Evolutionary conservation across 2,329 filamentous ascomycete genomes (phyloP).

Genomic region (Calonectria naviculata): DNA sequence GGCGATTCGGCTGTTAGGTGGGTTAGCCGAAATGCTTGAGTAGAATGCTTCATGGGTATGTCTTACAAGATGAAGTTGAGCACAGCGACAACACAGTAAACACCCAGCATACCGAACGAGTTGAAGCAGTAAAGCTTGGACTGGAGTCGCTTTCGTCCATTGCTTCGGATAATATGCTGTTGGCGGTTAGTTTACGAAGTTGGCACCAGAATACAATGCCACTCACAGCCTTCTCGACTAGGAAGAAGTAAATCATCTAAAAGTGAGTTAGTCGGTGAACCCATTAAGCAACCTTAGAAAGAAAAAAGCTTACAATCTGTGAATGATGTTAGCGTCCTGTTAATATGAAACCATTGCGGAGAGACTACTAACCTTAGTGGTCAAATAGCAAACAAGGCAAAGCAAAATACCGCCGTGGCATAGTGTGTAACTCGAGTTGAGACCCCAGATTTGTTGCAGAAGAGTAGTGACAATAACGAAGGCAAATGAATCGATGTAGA

Average conservation of each 20-base stretch:
- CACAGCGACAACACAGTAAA: constrained; percentile 60
- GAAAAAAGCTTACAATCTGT: constrained; percentile 15
- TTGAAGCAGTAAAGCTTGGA: constrained; percentile 72
- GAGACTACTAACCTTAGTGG: constrained; percentile 64
- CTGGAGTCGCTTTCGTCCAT: constrained; percentile 60
- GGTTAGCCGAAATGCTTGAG: constrained; percentile 1
- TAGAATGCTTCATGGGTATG: not conserved
- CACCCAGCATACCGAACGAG: constrained; percentile 64
- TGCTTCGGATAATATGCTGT: constrained; percentile 68
- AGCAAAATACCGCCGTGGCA: constrained; percentile 70
- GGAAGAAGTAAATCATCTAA: constrained; percentile 71
- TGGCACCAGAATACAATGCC: not conserved
- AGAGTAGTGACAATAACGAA: constrained; percentile 70
- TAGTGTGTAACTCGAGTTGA: constrained; percentile 60
- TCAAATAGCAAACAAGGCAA: constrained; percentile 71
- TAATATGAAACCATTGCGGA: not conserved
- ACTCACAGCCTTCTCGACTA: constrained; percentile 72
- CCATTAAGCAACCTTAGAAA: no score
- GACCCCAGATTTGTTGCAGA: constrained; percentile 66
- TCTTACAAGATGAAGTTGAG: constrained; percentile 71
- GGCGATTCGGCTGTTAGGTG: constrained; percentile 61
- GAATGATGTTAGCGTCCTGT: not conserved
- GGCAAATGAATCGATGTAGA: constrained; percentile 69
- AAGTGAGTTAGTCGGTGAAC: not conserved
- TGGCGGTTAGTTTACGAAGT: not conserved